Percentiles rank a stretch among this genome's conserved stretches.
These are phyloP conservation scores for Fusarium albidum DNA, from an alignment of 2,329 filamentous ascomycete genomes.

Conservation along the genomic window DNA sequence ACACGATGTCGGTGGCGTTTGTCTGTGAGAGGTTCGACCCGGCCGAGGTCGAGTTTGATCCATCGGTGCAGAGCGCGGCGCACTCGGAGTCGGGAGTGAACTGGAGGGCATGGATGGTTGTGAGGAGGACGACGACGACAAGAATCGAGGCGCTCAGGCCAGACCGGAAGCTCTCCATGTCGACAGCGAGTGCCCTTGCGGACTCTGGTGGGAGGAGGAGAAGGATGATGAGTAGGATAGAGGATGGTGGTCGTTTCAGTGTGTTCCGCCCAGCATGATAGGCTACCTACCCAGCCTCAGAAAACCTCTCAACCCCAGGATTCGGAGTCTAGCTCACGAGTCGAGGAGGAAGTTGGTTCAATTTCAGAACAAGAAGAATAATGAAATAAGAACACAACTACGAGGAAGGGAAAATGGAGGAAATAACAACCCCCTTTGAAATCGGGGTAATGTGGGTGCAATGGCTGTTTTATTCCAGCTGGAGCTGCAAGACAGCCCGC, in stretches of 20 bases:
- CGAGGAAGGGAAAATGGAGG: constrained; percentile 8
- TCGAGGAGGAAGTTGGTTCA: too few relatives aligned
- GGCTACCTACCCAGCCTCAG: constrained; percentile 1
- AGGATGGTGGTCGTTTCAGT: neutral
- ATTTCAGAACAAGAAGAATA: too few relatives aligned
- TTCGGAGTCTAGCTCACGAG: too few relatives aligned
- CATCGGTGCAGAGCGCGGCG: constrained; percentile 56
- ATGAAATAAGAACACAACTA: neutral
- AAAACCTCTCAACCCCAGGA: constrained; percentile 1
- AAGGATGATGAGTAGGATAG: neutral
- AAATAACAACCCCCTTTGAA: constrained; percentile 5
- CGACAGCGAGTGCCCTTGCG: neutral
- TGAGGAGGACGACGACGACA: constrained; percentile 5
- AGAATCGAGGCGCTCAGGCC: constrained; percentile 4
- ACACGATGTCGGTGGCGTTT: constrained; percentile 56
- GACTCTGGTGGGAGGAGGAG: neutral
- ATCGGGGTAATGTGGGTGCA: constrained; percentile 9
- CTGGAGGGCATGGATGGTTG: constrained; percentile 45
- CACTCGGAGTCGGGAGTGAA: constrained; percentile 62
- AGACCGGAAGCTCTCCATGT: constrained; percentile 5
- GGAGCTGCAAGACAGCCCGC: neutral
- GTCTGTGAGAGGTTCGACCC: constrained; percentile 51
- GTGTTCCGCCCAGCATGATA: constrained; percentile 11
- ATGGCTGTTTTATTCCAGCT: constrained; percentile 19
- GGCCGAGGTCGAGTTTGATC: constrained; percentile 42